Evolutionary conservation across 768 basidiomycete species (phyloP).

Genomic region (Leccinum imitatum): DNA sequence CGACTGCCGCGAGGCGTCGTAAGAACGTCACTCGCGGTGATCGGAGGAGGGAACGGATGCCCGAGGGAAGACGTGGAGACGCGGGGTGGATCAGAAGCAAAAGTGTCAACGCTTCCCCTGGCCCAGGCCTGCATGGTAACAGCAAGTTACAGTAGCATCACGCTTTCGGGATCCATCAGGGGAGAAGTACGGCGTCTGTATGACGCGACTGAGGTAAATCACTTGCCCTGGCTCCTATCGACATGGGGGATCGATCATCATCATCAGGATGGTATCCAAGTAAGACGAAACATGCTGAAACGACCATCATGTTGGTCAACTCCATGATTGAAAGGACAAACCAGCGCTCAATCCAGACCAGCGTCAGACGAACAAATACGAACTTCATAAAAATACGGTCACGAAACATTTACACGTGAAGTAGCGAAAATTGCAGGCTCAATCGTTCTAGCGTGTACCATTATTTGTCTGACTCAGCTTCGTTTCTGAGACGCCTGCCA

Average conservation of each 20-base stretch:
- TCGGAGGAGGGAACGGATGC: no score
- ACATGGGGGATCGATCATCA: neutral
- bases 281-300: neutral
- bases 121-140: no score
- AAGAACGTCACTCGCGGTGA: no score
- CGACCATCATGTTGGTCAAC: neutral
- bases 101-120: no score
- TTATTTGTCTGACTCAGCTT: constrained; percentile 8
- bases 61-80: no score
- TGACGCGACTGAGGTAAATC: neutral
- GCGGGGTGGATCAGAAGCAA: no score
- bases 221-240: neutral
- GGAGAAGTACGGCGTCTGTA: neutral
- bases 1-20: no score
- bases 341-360: neutral
- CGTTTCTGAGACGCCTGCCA: constrained; percentile 32
- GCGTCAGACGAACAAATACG: constrained; percentile 12
- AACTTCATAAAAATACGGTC: constrained; percentile 30
- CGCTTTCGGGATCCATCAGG: no score
- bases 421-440: neutral
- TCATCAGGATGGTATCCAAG: neutral
- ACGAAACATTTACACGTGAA: constrained; percentile 15
- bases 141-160: no score
- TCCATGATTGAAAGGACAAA: neutral
- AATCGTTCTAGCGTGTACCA: neutral